phyloP scores from a whole-genome alignment of 805 yeast species.

The Spathaspora passalidarum region DNA sequence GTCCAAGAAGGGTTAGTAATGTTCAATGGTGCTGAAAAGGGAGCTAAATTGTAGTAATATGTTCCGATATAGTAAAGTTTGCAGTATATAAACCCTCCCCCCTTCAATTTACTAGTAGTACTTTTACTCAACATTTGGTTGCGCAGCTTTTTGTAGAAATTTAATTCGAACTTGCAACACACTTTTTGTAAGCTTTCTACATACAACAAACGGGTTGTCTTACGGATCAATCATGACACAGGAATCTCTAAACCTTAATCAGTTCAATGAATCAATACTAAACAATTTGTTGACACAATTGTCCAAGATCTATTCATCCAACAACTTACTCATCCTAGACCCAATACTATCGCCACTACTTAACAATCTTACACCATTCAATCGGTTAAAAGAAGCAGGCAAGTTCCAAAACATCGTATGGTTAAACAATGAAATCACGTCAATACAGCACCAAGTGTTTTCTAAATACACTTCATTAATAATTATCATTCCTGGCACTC shows the following conservation, averaged over 20 bases:
- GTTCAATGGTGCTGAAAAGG: slow-evolving; percentile 17
- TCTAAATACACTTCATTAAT: slow-evolving; percentile 17
- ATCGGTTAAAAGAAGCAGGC: slow-evolving; percentile 46
- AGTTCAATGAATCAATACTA: slow-evolving; percentile 17
- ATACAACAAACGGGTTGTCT: too few relatives aligned
- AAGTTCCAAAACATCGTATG: slow-evolving; percentile 49
- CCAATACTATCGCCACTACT: slow-evolving; percentile 45
- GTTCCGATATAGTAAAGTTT: background rate
- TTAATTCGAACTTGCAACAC: too few relatives aligned
- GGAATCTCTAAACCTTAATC: background rate
- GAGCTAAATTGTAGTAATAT: slow-evolving; percentile 12
- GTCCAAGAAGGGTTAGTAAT: slow-evolving; percentile 62
- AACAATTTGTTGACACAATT: slow-evolving; percentile 20
- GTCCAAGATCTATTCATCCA: slow-evolving; percentile 20
- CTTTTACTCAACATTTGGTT: background rate
- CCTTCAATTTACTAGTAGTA: too few relatives aligned
- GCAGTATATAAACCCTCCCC: too few relatives aligned
- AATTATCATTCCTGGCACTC: slow-evolving; percentile 11
- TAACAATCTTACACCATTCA: slow-evolving; percentile 55
- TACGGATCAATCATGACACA: background rate
- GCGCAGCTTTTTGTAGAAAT: background rate
- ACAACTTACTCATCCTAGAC: slow-evolving; percentile 42
- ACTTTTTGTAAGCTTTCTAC: too few relatives aligned
- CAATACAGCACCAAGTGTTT: slow-evolving; percentile 10
- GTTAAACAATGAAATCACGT: slow-evolving; percentile 27